Conservation (phyloP, 2,329 filamentous ascomycete species). For the Neodidymelliopsis sp. region DNA sequence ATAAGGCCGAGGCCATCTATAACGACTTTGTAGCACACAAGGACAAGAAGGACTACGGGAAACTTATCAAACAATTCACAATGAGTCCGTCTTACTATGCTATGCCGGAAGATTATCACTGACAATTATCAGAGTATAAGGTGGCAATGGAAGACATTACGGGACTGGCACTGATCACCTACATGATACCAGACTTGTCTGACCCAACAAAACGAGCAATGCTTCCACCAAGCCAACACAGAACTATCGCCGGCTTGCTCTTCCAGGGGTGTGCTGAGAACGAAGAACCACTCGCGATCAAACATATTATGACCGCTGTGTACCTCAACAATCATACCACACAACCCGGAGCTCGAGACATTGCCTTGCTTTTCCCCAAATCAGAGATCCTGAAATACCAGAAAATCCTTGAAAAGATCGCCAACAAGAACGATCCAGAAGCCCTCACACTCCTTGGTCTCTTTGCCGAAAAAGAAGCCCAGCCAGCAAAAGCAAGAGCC, state of each 20-base stretch:
- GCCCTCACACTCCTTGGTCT: slow-evolving; percentile 41
- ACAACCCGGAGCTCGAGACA: slow-evolving; percentile 18
- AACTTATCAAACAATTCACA: slow-evolving; percentile 8
- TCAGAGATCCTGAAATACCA: slow-evolving; percentile 30
- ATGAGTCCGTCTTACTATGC: not conserved
- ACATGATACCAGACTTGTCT: slow-evolving; percentile 33
- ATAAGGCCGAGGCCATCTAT: slow-evolving; percentile 33
- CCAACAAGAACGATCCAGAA: slow-evolving; percentile 28
- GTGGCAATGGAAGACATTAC: slow-evolving; percentile 33
- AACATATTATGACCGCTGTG: slow-evolving; percentile 39
- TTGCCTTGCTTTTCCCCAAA: slow-evolving; percentile 27
- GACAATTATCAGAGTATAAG: slow-evolving; percentile 33
- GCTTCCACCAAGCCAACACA: slow-evolving; percentile 37
- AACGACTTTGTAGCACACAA: slow-evolving; percentile 34
- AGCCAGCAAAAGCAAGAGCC: slow-evolving; percentile 26
- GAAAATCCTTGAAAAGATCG: slow-evolving; percentile 29
- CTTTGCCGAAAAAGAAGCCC: slow-evolving; percentile 39
- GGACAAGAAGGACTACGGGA: slow-evolving; percentile 25
- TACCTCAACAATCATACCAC: slow-evolving; percentile 24
- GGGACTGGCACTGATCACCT: slow-evolving; percentile 35
- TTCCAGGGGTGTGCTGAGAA: slow-evolving; percentile 40
- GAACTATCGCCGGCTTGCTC: slow-evolving; percentile 24
- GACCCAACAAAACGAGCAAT: slow-evolving; percentile 26
- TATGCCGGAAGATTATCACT: slow-evolving; percentile 2
- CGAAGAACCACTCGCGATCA: slow-evolving; percentile 37